Conservation (phyloP, 2,329 filamentous ascomycete genomes). For the Neurospora sp. region DNA sequence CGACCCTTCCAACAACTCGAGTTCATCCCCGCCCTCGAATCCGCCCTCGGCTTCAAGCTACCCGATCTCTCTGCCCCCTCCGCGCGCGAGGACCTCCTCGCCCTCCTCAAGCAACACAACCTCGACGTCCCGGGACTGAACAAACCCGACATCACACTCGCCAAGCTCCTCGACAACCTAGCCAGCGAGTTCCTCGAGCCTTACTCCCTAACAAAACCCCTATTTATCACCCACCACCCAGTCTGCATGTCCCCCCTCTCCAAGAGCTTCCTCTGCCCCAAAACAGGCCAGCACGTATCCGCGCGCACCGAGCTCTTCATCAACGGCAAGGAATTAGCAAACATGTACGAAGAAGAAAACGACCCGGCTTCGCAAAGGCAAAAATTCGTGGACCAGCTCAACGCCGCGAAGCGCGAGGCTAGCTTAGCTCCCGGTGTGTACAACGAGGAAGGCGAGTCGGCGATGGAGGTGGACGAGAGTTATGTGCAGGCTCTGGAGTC, state of each 20-base stretch:
- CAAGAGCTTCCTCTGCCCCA: slow-evolving; percentile 69
- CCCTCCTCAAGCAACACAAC: slow-evolving; percentile 25
- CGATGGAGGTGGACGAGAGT: slow-evolving; percentile 56
- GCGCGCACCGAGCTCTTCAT: slow-evolving; percentile 82
- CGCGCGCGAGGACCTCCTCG: slow-evolving; percentile 41
- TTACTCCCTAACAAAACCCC: slow-evolving; percentile 53
- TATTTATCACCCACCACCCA: slow-evolving; percentile 85
- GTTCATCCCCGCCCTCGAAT: slow-evolving; percentile 73
- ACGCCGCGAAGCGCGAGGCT: slow-evolving; percentile 19
- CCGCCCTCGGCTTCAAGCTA: slow-evolving; percentile 51
- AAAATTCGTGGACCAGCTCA: slow-evolving; percentile 59
- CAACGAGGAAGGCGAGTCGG: slow-evolving; percentile 35
- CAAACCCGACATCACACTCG: slow-evolving; percentile 47
- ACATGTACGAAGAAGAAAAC: slow-evolving; percentile 98
- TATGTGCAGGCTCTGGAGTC: slow-evolving; percentile 80
- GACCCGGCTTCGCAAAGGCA: slow-evolving; percentile 74
- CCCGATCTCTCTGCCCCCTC: slow-evolving; percentile 49
- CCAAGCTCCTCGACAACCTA: slow-evolving; percentile 69
- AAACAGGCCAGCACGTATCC: slow-evolving; percentile 61
- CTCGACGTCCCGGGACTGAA: slow-evolving; percentile 49
- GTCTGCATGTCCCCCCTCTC: slow-evolving; percentile 84
- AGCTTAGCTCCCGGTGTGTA: slow-evolving; percentile 4
- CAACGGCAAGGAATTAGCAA: slow-evolving; percentile 70
- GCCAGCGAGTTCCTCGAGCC: slow-evolving; percentile 70
- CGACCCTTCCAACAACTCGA: slow-evolving; percentile 57